Percentiles rank a stretch among this genome's conserved stretches.
These are phyloP conservation scores for Musa balbisiana DNA, from an alignment of 202 grass and related monocot genomes.

Conservation along the genomic window DNA sequence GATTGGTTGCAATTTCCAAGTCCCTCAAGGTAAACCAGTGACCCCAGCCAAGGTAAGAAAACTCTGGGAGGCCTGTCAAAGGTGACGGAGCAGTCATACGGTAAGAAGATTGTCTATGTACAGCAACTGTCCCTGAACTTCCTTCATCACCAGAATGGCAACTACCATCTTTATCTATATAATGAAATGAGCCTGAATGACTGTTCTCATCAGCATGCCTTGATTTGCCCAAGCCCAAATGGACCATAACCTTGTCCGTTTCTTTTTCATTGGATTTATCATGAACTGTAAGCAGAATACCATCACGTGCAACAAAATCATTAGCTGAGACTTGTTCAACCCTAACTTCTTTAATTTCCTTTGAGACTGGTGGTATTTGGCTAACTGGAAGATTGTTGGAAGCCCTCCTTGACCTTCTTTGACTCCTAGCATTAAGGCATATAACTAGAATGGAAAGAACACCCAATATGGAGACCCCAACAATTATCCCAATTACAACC, in stretches of 20 bases:
- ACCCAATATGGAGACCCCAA: constrained; percentile 53
- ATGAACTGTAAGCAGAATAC: constrained; percentile 45
- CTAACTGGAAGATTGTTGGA: constrained; percentile 24
- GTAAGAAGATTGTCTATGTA: constrained; percentile 43
- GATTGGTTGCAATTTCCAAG: constrained; percentile 24
- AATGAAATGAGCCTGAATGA: constrained; percentile 72
- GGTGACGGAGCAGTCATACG: constrained; percentile 23
- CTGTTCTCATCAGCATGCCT: constrained; percentile 54
- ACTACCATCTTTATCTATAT: constrained; percentile 39
- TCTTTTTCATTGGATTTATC: constrained; percentile 56
- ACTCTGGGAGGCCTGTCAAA: constrained; percentile 21
- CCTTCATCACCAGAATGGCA: constrained; percentile 73
- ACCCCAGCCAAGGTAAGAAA: constrained; percentile 29
- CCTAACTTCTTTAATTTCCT: constrained; percentile 34
- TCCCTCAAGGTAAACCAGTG: constrained; percentile 32
- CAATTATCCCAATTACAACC: constrained; percentile 55
- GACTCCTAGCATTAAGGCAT: constrained; percentile 53
- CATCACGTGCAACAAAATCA: constrained; percentile 32
- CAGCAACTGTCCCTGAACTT: constrained; percentile 36
- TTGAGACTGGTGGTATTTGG: constrained; percentile 26
- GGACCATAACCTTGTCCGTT: constrained; percentile 47
- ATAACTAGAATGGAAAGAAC: constrained; percentile 44
- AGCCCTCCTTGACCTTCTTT: constrained; percentile 45
- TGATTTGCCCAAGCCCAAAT: constrained; percentile 53
- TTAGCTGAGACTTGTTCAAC: constrained; percentile 55